Percentiles rank a stretch among this genome's conserved stretches.
phyloP scores from a whole-genome alignment of 148 eudicot genomes.

The Camellia lanceoleosa region DNA sequence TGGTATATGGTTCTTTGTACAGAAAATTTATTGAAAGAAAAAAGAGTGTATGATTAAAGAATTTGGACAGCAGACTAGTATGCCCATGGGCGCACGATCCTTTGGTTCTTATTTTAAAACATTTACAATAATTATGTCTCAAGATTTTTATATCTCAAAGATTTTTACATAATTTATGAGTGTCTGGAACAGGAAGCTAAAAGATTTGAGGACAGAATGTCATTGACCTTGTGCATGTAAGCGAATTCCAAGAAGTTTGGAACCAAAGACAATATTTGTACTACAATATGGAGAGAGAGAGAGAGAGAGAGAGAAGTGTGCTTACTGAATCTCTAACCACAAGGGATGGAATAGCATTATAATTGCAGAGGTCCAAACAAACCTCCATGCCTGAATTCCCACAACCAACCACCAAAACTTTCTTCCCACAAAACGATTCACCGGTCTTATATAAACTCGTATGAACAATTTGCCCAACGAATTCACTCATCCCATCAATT shows the following conservation, averaged over 20 bases:
- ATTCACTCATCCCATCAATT: constrained; percentile 42
- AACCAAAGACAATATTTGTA: background rate
- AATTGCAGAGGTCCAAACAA: constrained; percentile 69
- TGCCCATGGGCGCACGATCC: too few relatives aligned
- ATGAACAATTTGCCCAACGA: constrained; percentile 40
- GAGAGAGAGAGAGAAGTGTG: background rate
- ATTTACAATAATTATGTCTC: too few relatives aligned
- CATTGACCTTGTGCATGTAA: constrained; percentile 20
- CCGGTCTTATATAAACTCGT: constrained; percentile 62
- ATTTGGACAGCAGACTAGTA: constrained; percentile 7
- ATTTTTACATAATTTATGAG: too few relatives aligned
- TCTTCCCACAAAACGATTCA: constrained; percentile 32
- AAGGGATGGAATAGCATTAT: constrained; percentile 50
- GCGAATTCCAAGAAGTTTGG: constrained; percentile 36
- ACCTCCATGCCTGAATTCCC: constrained; percentile 85
- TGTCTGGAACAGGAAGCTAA: too few relatives aligned
- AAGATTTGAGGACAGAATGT: too few relatives aligned
- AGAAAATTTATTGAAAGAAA: background rate
- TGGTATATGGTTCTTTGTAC: background rate
- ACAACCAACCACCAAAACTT: constrained; percentile 72
- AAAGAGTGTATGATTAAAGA: constrained; percentile 8
- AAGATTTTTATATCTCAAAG: too few relatives aligned
- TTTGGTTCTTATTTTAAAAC: too few relatives aligned
- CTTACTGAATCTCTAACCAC: constrained; percentile 75
- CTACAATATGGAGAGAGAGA: background rate